Percentiles rank a stretch among this genome's conserved stretches.
Evolutionary conservation across 2,329 filamentous ascomycete genomes (phyloP).

Genomic region (Hymenotorrendiella dingleyae): DNA sequence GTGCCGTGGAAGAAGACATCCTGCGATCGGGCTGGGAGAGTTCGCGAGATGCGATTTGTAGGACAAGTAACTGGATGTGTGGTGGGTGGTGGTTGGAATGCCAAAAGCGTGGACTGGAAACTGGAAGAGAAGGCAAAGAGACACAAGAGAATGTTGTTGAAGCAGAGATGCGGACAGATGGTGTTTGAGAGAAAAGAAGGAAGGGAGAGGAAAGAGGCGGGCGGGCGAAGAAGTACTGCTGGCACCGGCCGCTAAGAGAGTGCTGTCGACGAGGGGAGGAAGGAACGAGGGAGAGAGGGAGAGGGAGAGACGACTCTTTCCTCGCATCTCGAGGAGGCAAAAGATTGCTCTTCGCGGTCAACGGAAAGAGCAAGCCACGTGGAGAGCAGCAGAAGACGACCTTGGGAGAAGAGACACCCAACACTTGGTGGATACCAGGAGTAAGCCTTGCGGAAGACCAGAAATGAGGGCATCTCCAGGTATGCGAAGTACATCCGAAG

Average conservation of each 20-base stretch:
- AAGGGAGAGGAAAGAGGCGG: slow-evolving; percentile 1
- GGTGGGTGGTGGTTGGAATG: not conserved
- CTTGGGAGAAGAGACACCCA: too few species aligned
- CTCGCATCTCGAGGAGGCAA: not conserved
- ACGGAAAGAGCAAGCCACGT: not conserved
- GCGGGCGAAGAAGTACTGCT: not conserved
- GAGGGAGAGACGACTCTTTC: not conserved
- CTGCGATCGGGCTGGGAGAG: slow-evolving; percentile 1
- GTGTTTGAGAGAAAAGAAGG: slow-evolving; percentile 1
- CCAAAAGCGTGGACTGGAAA: not conserved
- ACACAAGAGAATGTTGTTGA: slow-evolving; percentile 2
- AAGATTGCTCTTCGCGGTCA: not conserved
- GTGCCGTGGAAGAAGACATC: slow-evolving; percentile 31
- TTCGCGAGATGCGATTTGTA: not conserved
- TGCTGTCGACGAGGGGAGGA: not conserved
- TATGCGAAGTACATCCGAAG: not conserved
- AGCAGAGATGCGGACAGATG: slow-evolving; percentile 2
- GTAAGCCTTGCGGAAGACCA: not conserved
- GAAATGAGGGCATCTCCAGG: not conserved
- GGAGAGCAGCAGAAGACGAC: too few species aligned
- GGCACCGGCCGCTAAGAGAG: not conserved
- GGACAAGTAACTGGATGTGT: slow-evolving; percentile 1
- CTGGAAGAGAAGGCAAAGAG: not conserved
- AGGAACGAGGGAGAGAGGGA: not conserved
- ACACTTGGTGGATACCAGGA: too few species aligned